These are phyloP conservation scores for Vigna trinervia DNA, from an alignment of 306 rosid species.

Conservation along the genomic window DNA sequence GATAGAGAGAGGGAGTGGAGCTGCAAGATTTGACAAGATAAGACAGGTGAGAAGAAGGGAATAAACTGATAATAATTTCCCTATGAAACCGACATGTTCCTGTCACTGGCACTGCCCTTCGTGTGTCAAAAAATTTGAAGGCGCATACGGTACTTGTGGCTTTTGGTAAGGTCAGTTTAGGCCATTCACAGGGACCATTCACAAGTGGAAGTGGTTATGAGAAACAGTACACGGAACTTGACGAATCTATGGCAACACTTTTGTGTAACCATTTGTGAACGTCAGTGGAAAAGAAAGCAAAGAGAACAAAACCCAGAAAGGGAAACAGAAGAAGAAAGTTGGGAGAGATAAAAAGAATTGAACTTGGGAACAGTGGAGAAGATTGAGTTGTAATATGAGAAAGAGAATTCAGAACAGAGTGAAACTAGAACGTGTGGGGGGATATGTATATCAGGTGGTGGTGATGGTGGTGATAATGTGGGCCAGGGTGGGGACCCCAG, in stretches of 20 bases:
- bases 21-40: constrained; percentile 43
- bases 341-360: not conserved
- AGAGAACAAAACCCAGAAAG: constrained; percentile 6
- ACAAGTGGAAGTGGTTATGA: not conserved
- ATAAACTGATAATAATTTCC: constrained; percentile 14
- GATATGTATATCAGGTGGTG: not conserved
- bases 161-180: constrained; percentile 41
- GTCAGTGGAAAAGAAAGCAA: not conserved
- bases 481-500: not conserved
- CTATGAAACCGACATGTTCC: constrained; percentile 38
- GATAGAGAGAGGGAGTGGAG: constrained; percentile 22
- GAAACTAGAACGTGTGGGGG: not conserved
- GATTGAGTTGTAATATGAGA: not conserved
- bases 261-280: constrained; percentile 47
- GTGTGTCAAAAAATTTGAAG: constrained; percentile 21
- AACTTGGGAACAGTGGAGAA: not conserved
- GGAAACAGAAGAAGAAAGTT: not conserved
- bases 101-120: constrained; percentile 15
- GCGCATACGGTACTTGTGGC: constrained; percentile 13
- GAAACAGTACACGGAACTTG: constrained; percentile 62
- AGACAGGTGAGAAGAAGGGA: constrained; percentile 14
- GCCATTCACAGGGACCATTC: constrained; percentile 18
- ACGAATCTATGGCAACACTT: constrained; percentile 57
- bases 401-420: not conserved
- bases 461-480: not conserved